Percentiles rank a stretch among this genome's conserved stretches.
Evolutionary conservation across 108 stramenopile genomes (phyloP).

Genomic region (Conticribra weissflogii): DNA sequence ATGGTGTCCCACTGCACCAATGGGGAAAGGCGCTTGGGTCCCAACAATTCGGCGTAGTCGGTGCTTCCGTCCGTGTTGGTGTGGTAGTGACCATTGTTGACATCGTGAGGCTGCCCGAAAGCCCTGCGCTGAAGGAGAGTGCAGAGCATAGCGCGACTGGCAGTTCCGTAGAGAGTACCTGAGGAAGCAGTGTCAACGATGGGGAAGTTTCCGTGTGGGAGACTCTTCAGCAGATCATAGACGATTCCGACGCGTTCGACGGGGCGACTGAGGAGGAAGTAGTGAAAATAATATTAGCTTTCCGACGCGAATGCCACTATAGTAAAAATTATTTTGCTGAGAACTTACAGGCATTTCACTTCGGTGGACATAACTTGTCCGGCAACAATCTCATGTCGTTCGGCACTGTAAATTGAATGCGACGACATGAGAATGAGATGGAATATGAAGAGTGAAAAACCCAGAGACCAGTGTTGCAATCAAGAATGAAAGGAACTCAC

Average conservation of each 20-base stretch:
- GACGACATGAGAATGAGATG: no score
- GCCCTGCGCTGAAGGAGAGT: constrained; percentile 89
- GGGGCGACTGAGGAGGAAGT: no score
- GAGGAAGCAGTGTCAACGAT: constrained; percentile 92
- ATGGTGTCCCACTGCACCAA: constrained; percentile 94
- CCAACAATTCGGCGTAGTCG: constrained; percentile 56
- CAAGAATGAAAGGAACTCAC: background rate
- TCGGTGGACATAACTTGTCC: constrained; percentile 91
- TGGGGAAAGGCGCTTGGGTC: constrained; percentile 82
- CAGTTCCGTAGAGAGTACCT: constrained; percentile 91
- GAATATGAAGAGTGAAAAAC: no score
- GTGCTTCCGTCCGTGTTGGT: constrained; percentile 49
- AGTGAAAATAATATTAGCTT: no score
- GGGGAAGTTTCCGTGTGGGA: constrained; percentile 91
- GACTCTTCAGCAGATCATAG: constrained; percentile 80
- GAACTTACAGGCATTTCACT: constrained; percentile 88
- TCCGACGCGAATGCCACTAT: no score
- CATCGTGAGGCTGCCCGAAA: constrained; percentile 80
- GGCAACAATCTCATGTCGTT: constrained; percentile 89
- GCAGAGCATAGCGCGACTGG: constrained; percentile 84
- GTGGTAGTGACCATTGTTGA: constrained; percentile 64
- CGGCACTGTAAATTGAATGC: constrained; percentile 37
- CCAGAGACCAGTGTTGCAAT: no score
- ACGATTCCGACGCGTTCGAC: constrained; percentile 89
- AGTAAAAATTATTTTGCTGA: no score